phyloP scores from a whole-genome alignment of 352 stramenopile species.

The Phytophthora nicotianae region DNA sequence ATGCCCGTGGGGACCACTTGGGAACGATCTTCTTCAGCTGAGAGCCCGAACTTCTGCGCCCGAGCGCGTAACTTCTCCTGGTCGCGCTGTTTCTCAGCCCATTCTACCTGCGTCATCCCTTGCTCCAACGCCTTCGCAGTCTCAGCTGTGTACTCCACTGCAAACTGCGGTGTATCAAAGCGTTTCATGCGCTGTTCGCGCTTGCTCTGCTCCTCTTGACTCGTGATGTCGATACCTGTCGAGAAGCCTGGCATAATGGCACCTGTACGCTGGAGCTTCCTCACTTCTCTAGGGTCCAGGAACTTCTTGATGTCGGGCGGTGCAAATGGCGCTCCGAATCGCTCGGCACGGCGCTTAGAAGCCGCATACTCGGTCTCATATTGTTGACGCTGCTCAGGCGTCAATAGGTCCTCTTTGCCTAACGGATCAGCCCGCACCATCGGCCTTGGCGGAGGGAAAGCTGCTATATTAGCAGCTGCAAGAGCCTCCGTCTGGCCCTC shows the following conservation, averaged over 20 bases:
- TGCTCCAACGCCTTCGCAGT: constrained; percentile 60
- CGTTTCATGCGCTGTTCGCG: constrained; percentile 79
- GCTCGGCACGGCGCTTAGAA: constrained; percentile 55
- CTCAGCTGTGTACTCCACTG: constrained; percentile 70
- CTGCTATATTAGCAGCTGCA: constrained; percentile 40
- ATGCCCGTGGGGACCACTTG: constrained; percentile 36
- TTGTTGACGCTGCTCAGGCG: constrained; percentile 49
- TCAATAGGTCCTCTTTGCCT: constrained; percentile 63
- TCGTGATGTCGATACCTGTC: constrained; percentile 77
- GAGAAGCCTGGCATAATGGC: constrained; percentile 61
- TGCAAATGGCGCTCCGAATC: constrained; percentile 72
- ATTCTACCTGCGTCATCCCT: constrained; percentile 78
- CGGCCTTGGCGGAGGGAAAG: constrained; percentile 43
- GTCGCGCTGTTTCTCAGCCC: constrained; percentile 58
- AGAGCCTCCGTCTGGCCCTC: constrained; percentile 32
- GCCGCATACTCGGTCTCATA: constrained; percentile 54
- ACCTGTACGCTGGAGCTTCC: constrained; percentile 76
- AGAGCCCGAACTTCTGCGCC: constrained; percentile 75
- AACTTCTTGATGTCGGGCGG: constrained; percentile 77
- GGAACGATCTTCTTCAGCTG: constrained; percentile 42
- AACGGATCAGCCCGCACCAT: constrained; percentile 71
- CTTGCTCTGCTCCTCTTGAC: constrained; percentile 65
- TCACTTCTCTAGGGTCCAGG: constrained; percentile 76
- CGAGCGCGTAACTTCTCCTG: constrained; percentile 69
- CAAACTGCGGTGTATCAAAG: constrained; percentile 80